Percentiles rank a stretch among this genome's conserved stretches.
Conservation (phyloP, 805 yeast species). For the Tetrapisispora taiwanensis region DNA sequence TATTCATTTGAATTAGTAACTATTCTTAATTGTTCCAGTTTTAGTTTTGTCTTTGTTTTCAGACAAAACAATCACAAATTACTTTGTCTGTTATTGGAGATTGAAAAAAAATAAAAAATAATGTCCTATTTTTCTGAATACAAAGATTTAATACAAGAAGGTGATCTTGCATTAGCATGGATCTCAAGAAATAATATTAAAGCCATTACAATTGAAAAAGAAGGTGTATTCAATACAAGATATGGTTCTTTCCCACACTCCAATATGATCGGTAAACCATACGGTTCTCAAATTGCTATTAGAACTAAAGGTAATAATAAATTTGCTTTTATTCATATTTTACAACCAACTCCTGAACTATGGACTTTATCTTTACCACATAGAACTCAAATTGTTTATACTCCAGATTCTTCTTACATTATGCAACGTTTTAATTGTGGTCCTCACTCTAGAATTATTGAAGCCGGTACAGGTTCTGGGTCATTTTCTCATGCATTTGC, state of each 20-base stretch:
- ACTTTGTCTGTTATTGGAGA: too few species aligned
- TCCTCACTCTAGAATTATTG: slow-evolving; percentile 73
- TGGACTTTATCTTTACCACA: slow-evolving; percentile 97
- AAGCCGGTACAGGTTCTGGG: slow-evolving; percentile 97
- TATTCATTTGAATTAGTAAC: too few species aligned
- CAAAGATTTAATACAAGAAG: slow-evolving; percentile 65
- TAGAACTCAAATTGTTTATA: slow-evolving; percentile 93
- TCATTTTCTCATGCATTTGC: slow-evolving; percentile 90
- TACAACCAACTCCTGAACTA: slow-evolving; percentile 88
- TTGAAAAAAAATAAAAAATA: neutral
- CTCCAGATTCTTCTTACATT: slow-evolving; percentile 89
- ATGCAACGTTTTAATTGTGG: slow-evolving; percentile 68
- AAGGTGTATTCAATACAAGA: slow-evolving; percentile 65
- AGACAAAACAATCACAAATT: too few species aligned
- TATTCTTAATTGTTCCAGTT: too few species aligned
- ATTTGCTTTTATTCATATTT: slow-evolving; percentile 73
- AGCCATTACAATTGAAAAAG: slow-evolving; percentile 54
- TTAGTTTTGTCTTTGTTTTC: too few species aligned
- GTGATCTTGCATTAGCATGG: slow-evolving; percentile 81
- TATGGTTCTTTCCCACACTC: slow-evolving; percentile 85
- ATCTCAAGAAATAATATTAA: slow-evolving; percentile 71
- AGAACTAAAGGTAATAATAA: slow-evolving; percentile 45
- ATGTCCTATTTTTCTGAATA: slow-evolving; percentile 38
- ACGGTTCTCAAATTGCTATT: slow-evolving; percentile 74
- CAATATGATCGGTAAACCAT: slow-evolving; percentile 67